Conservation (phyloP, 2,329 filamentous ascomycete species). For the Xylariaceae sp. region DNA sequence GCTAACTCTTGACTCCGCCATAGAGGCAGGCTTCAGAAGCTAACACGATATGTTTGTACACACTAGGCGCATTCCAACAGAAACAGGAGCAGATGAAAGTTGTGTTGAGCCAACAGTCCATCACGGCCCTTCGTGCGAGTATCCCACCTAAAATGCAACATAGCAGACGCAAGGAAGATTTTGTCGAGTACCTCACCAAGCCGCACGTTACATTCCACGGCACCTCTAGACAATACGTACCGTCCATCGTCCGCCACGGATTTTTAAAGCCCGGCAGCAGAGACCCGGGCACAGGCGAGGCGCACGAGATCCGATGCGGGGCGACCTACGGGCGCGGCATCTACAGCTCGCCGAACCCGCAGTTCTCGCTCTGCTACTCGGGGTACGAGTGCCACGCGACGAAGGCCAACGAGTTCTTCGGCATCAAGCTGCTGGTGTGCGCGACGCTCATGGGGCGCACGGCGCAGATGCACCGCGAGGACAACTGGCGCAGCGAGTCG, state of each 20-base stretch:
- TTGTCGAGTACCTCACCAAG: constrained; percentile 41
- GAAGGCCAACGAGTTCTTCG: constrained; percentile 37
- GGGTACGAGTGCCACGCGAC: constrained; percentile 34
- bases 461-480: constrained; percentile 32
- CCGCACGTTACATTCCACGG: constrained; percentile 47
- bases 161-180: constrained; percentile 32
- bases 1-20: not conserved
- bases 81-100: constrained; percentile 33
- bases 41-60: not conserved
- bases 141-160: constrained; percentile 13
- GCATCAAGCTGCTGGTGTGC: constrained; percentile 48
- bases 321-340: constrained; percentile 46
- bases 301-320: constrained; percentile 39
- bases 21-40: not conserved
- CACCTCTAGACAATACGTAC: constrained; percentile 39
- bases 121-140: constrained; percentile 6
- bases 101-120: constrained; percentile 23
- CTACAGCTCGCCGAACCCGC: constrained; percentile 46
- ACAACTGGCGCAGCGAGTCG: constrained; percentile 33
- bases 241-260: constrained; percentile 48
- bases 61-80: constrained; percentile 30
- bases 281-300: constrained; percentile 33
- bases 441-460: constrained; percentile 49
- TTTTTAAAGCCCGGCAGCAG: constrained; percentile 43
- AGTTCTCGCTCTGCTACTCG: constrained; percentile 44